phyloP scores from a whole-genome alignment of 2,329 filamentous ascomycete species.

The Talaromyces sp. region DNA sequence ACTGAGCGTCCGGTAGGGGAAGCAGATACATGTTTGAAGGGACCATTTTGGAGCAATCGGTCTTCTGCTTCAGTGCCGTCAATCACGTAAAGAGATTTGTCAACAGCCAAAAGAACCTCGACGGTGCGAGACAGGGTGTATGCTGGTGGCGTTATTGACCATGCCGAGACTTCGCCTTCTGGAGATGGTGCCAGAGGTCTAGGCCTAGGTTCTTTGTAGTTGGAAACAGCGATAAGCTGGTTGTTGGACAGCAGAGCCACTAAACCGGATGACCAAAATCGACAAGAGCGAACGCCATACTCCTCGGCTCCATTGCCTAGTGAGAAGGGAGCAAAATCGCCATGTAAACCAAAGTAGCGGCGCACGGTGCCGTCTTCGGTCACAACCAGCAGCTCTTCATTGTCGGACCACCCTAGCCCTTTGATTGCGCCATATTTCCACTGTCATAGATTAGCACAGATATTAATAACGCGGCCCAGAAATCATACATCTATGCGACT shows the following conservation, averaged over 20 bases:
- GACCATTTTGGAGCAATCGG: conserved; percentile 81
- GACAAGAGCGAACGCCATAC: conserved; percentile 78
- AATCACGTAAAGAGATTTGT: conserved; percentile 75
- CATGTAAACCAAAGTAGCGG: conserved; percentile 86
- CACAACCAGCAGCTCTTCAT: conserved; percentile 84
- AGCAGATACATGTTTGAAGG: conserved; percentile 83
- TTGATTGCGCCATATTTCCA: conserved; percentile 89
- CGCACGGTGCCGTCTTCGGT: conserved; percentile 85
- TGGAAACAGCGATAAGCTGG: conserved; percentile 75
- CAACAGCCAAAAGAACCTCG: conserved; percentile 82
- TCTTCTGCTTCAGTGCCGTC: conserved; percentile 90
- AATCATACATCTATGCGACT: conserved; percentile 61
- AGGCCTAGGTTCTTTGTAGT: conserved; percentile 85
- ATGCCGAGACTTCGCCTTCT: conserved; percentile 74
- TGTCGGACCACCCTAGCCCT: conserved; percentile 92
- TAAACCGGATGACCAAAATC: conserved; percentile 88
- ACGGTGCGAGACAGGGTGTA: conserved; percentile 89
- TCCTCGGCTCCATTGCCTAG: conserved; percentile 87
- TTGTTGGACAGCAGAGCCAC: conserved; percentile 90
- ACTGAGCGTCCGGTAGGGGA: conserved; percentile 88
- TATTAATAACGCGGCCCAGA: neutral
- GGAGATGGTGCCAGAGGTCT: conserved; percentile 73
- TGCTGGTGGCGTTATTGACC: conserved; percentile 81
- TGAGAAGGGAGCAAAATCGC: conserved; percentile 91
- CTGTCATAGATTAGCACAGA: conserved; percentile 30